Evolutionary conservation across 495 filamentous ascomycete genomes (phyloP).

Genomic region (Oidiodendron maius): DNA sequence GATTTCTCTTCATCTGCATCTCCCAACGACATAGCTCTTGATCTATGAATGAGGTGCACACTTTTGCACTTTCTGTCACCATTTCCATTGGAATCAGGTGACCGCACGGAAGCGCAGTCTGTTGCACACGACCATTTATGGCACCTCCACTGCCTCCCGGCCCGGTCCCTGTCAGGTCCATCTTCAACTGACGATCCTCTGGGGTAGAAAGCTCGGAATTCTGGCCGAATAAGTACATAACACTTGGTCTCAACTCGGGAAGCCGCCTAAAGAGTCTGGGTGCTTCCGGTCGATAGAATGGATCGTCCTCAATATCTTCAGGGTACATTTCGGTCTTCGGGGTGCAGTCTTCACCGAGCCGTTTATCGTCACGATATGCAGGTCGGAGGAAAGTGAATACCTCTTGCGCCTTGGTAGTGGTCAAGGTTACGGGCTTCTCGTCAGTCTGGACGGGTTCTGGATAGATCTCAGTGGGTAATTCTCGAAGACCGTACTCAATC

Average conservation of each 20-base stretch:
- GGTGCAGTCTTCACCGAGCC: neutral
- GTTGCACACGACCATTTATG: neutral
- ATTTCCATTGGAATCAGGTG: neutral
- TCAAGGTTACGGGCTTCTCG: slow-evolving; percentile 34
- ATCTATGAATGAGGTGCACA: too few relatives aligned
- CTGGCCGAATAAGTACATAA: neutral
- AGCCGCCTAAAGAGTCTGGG: neutral
- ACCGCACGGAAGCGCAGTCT: neutral
- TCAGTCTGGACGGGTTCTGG: slow-evolving; percentile 26
- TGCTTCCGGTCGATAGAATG: neutral
- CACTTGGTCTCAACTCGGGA: neutral
- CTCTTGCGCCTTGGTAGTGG: slow-evolving; percentile 51
- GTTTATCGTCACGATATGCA: slow-evolving; percentile 4
- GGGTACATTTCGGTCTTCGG: neutral
- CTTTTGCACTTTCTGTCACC: neutral
- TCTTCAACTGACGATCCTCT: neutral
- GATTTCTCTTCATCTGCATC: too few relatives aligned
- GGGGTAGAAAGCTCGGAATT: neutral
- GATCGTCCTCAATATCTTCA: neutral
- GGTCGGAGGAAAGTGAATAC: slow-evolving; percentile 52
- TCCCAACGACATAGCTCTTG: too few relatives aligned
- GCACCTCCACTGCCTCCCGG: neutral
- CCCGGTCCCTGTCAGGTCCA: neutral
- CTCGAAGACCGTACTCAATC: slow-evolving; percentile 56
- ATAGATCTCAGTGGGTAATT: slow-evolving; percentile 52